These are phyloP conservation scores for Rhodotorula taiwanensis DNA, from an alignment of 768 basidiomycete species.

Conservation along the genomic window DNA sequence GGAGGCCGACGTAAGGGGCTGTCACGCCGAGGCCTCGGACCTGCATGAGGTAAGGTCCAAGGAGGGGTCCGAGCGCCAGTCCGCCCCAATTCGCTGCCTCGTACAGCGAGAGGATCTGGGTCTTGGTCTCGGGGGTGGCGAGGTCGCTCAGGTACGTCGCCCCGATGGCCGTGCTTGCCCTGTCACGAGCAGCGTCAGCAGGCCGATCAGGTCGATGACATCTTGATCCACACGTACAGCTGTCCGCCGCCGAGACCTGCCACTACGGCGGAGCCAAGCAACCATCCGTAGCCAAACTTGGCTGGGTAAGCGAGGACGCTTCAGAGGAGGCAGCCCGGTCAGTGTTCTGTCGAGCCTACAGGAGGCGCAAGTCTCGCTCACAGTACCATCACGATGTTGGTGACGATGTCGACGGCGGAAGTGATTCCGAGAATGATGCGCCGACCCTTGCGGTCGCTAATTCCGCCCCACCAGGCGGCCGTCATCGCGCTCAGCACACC, in stretches of 20 bases:
- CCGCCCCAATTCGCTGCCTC: conserved; percentile 8
- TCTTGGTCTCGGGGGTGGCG: conserved; percentile 8
- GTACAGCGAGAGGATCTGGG: conserved; percentile 6
- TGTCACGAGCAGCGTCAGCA: not conserved
- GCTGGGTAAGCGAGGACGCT: conserved; percentile 10
- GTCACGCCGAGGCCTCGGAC: not conserved
- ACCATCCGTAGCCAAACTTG: not conserved
- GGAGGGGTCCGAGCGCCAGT: conserved; percentile 6
- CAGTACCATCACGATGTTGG: not conserved
- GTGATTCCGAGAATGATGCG: conserved; percentile 5
- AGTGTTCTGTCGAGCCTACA: too few relatives aligned
- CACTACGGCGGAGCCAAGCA: not conserved
- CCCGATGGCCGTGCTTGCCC: not conserved
- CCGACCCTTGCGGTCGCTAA: conserved; percentile 8
- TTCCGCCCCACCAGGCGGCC: conserved; percentile 22
- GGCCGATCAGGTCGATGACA: accelerated
- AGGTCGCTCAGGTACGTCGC: conserved; percentile 25
- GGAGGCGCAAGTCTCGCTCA: not conserved
- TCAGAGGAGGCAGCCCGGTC: not conserved
- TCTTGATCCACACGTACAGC: not conserved
- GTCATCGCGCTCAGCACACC: conserved; percentile 14
- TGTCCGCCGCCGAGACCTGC: conserved; percentile 13
- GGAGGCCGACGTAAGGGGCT: not conserved
- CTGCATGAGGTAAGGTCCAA: conserved; percentile 9
- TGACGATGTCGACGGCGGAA: not conserved